A percentile compares a stretch with the other conserved stretches of the same genome.
These are phyloP conservation scores for Millerozyma miso DNA, from an alignment of 805 yeast species.

Conservation along the genomic window DNA sequence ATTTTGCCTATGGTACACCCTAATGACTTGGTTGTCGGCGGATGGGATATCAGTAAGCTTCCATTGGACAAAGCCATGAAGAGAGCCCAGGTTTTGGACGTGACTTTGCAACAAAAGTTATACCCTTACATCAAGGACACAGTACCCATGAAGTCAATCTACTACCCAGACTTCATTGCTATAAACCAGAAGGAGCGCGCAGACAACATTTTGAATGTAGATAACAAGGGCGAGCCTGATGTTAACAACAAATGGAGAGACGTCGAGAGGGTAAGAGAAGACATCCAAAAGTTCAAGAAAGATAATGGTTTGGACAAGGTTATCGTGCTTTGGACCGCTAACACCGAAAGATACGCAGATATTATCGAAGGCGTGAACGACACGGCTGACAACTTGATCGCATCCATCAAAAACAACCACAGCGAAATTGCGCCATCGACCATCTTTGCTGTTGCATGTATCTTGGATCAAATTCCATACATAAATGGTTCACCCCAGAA, in stretches of 20 bases:
- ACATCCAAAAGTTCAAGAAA: slow-evolving; percentile 73
- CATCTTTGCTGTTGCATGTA: slow-evolving; percentile 89
- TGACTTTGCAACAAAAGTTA: slow-evolving; percentile 75
- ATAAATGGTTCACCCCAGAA: slow-evolving; percentile 97
- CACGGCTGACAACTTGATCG: slow-evolving; percentile 73
- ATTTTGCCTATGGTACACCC: slow-evolving; percentile 86
- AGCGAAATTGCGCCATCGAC: slow-evolving; percentile 88
- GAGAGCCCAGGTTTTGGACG: slow-evolving; percentile 84
- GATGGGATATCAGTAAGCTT: slow-evolving; percentile 87
- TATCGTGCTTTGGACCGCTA: slow-evolving; percentile 93
- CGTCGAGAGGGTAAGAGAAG: slow-evolving; percentile 80
- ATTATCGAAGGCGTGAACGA: slow-evolving; percentile 79
- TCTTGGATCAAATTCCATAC: slow-evolving; percentile 83
- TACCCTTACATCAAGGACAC: slow-evolving; percentile 55
- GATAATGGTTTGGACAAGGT: slow-evolving; percentile 77
- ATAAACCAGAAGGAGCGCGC: slow-evolving; percentile 92
- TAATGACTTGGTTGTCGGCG: slow-evolving; percentile 83
- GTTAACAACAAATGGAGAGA: slow-evolving; percentile 79
- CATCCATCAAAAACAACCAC: slow-evolving; percentile 73
- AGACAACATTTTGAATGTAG: slow-evolving; percentile 70
- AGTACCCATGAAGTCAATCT: slow-evolving; percentile 77
- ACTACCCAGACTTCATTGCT: slow-evolving; percentile 96
- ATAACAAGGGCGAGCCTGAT: slow-evolving; percentile 44
- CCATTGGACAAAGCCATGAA: slow-evolving; percentile 74
- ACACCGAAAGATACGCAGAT: slow-evolving; percentile 89